Conservation (phyloP, 306 rosid species). For the Chamaecrista fasciculata region DNA sequence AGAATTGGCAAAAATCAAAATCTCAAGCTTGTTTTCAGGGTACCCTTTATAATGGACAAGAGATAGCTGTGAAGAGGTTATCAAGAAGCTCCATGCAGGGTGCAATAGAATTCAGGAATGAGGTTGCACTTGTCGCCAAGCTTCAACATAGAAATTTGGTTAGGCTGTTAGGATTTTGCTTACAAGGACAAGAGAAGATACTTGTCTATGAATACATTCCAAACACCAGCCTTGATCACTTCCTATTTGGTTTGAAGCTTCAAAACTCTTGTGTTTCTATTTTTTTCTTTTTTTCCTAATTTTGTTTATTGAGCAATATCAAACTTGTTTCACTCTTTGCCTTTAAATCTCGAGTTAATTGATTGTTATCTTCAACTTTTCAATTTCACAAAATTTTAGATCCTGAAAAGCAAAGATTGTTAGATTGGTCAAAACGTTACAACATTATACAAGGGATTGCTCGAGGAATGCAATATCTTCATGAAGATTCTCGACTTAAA, state of each 20-base stretch:
- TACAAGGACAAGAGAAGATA: conserved; percentile 37
- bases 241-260: conserved; percentile 34
- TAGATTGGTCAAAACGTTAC: conserved; percentile 36
- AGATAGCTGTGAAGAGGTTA: conserved; percentile 44
- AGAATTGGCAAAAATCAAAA: no score
- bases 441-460: conserved; percentile 35
- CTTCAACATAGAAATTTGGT: conserved; percentile 50
- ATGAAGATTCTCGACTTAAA: conserved; percentile 38
- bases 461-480: conserved; percentile 11
- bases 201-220: conserved; percentile 46
- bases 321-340: no score
- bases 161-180: conserved; percentile 39
- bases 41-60: conserved; percentile 33
- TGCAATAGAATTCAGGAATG: conserved; percentile 40
- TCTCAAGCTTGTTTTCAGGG: conserved; percentile 29
- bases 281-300: background rate
- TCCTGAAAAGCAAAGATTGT: background rate
- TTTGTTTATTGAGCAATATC: background rate
- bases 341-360: no score
- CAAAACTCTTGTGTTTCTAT: background rate
- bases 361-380: background rate
- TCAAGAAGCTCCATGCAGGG: conserved; percentile 39
- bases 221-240: conserved; percentile 38
- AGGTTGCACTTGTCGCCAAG: conserved; percentile 35
- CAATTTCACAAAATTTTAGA: background rate